Conservation (phyloP, 1,139 yeast genomes). For the Groenewaldozyma auringiensis region DNA sequence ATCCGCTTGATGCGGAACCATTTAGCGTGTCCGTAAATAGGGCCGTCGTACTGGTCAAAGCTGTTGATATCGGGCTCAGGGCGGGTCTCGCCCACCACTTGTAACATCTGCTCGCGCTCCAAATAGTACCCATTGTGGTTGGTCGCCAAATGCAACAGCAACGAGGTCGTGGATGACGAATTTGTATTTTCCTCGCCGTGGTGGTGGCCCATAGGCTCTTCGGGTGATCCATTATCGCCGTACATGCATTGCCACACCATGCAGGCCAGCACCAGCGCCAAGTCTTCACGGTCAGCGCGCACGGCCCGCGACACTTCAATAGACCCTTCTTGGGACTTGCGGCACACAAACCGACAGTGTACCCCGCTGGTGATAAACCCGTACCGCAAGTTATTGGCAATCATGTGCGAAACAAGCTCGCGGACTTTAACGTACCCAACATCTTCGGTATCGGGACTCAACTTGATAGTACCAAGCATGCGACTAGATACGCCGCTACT, state of each 20-base stretch:
- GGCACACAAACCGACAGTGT: conserved; percentile 18
- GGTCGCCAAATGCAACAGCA: not conserved
- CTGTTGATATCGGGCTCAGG: conserved; percentile 19
- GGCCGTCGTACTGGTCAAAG: conserved; percentile 14
- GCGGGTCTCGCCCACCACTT: conserved; percentile 8
- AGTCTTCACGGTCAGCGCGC: conserved; percentile 10
- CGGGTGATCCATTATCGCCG: conserved; percentile 9
- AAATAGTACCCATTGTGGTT: conserved; percentile 8
- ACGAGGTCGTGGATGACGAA: not conserved
- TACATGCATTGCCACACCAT: conserved; percentile 15
- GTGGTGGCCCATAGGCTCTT: not conserved
- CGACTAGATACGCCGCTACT: no score
- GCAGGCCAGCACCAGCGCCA: conserved; percentile 11
- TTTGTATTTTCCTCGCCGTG: not conserved
- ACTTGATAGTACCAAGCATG: not conserved
- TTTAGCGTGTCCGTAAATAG: conserved; percentile 16
- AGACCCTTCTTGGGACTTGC: conserved; percentile 9
- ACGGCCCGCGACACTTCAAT: conserved; percentile 21
- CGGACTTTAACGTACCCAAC: conserved; percentile 5
- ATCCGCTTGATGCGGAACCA: conserved; percentile 20
- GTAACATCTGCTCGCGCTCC: conserved; percentile 7
- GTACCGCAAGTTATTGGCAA: conserved; percentile 19
- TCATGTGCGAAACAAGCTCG: conserved; percentile 17
- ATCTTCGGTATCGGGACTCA: not conserved
- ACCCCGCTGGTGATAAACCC: conserved; percentile 22